These are phyloP conservation scores for Zygnema cylindricum DNA, from an alignment of 139 green algal species.

Conservation along the genomic window DNA sequence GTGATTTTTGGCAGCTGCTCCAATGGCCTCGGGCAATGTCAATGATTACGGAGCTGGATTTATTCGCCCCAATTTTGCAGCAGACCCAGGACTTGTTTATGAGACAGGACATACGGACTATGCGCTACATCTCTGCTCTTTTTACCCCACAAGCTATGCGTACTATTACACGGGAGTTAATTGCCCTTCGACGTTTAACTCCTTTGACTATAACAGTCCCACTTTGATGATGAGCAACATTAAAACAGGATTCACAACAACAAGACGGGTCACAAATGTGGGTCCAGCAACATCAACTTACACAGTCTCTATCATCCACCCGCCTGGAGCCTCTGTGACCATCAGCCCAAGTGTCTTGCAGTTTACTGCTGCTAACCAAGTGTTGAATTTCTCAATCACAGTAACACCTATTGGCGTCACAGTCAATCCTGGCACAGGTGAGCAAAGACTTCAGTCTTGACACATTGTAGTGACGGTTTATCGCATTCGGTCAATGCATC, in stretches of 20 bases:
- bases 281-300: neutral
- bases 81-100: slow-evolving; percentile 31
- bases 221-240: slow-evolving; percentile 2
- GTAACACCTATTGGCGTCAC: neutral
- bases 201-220: slow-evolving; percentile 27
- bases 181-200: neutral
- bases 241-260: neutral
- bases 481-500: no score
- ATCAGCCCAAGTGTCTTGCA: slow-evolving; percentile 13
- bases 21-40: no score
- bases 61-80: neutral
- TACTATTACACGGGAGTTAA: no score
- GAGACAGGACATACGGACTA: slow-evolving; percentile 8
- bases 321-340: slow-evolving; percentile 2
- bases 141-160: neutral
- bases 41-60: slow-evolving; percentile 11
- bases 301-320: neutral
- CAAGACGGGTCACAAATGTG: slow-evolving; percentile 15
- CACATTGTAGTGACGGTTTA: neutral
- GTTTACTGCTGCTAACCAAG: neutral
- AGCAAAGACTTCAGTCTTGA: no score
- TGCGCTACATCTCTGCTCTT: neutral
- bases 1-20: no score
- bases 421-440: neutral
- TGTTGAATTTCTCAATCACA: neutral